Percentiles rank a stretch among this genome's conserved stretches.
These are phyloP conservation scores for Cyberlindnera suaveolens DNA, from an alignment of 805 yeast species.

Conservation along the genomic window DNA sequence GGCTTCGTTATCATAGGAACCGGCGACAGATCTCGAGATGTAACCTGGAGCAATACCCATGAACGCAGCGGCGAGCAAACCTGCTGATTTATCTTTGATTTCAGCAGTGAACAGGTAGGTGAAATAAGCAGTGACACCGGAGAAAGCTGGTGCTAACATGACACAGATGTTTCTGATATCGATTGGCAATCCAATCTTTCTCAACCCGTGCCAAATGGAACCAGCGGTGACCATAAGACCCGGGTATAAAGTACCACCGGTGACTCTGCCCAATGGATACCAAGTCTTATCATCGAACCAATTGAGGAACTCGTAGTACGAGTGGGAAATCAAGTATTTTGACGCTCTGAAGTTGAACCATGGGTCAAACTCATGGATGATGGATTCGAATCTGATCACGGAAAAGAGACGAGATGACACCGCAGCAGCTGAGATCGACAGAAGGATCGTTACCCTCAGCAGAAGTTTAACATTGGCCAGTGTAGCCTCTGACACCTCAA, in stretches of 20 bases:
- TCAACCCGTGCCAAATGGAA: slow-evolving; percentile 69
- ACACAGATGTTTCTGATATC: slow-evolving; percentile 97
- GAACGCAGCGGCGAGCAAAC: slow-evolving; percentile 85
- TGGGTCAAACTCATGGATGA: slow-evolving; percentile 96
- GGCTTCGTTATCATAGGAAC: slow-evolving; percentile 98
- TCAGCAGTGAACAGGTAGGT: slow-evolving; percentile 85
- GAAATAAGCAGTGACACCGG: slow-evolving; percentile 86
- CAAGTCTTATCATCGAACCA: slow-evolving; percentile 99
- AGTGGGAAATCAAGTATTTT: slow-evolving; percentile 76
- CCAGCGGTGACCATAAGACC: slow-evolving; percentile 99
- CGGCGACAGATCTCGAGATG: slow-evolving; percentile 97
- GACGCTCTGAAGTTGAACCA: slow-evolving; percentile 97
- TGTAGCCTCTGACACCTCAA: slow-evolving; percentile 16
- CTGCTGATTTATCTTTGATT: slow-evolving; percentile 86
- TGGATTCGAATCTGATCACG: slow-evolving; percentile 92
- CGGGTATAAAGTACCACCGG: slow-evolving; percentile 97
- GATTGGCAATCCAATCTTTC: slow-evolving; percentile 66
- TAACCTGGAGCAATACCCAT: slow-evolving; percentile 99
- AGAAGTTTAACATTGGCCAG: slow-evolving; percentile 17
- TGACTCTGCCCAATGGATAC: slow-evolving; percentile 98
- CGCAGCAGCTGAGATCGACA: slow-evolving; percentile 85
- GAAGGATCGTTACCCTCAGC: slow-evolving; percentile 59
- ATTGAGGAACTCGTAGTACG: slow-evolving; percentile 86
- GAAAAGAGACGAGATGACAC: slow-evolving; percentile 88
- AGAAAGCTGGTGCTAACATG: slow-evolving; percentile 91